Conservation (phyloP, 169 alveolate species). For the Ichthyophthirius multifiliis region DNA sequence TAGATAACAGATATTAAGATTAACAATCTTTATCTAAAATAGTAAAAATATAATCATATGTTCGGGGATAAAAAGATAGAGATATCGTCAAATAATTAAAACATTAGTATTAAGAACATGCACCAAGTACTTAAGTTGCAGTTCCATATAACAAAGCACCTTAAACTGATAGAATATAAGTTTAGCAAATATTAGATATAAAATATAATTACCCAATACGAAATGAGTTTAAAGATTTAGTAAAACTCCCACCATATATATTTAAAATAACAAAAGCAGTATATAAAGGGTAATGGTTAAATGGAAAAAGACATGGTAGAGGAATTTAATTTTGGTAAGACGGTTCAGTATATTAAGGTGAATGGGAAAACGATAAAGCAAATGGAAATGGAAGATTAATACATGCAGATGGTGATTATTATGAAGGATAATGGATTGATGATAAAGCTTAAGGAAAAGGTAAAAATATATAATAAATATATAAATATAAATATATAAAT, state of each 20-base stretch:
- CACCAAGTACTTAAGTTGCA: neutral
- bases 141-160: neutral
- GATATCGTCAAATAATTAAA: neutral
- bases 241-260: neutral
- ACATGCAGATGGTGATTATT: slow-evolving; percentile 32
- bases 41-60: neutral
- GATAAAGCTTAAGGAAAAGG: slow-evolving; percentile 28
- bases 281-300: slow-evolving; percentile 53
- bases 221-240: neutral
- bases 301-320: slow-evolving; percentile 42
- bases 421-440: slow-evolving; percentile 14
- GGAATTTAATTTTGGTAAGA: slow-evolving; percentile 40
- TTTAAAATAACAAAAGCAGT: slow-evolving; percentile 17
- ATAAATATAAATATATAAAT: too few species aligned
- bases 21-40: neutral
- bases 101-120: neutral
- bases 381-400: slow-evolving; percentile 44
- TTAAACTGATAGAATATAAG: neutral
- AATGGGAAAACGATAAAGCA: slow-evolving; percentile 43
- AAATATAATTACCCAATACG: neutral
- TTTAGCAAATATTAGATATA: neutral
- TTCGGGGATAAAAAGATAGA: neutral
- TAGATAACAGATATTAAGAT: too few species aligned
- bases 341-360: slow-evolving; percentile 36
- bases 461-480: too few species aligned